These are phyloP conservation scores for Aspergillus luchuensis DNA, from an alignment of 2,329 filamentous ascomycete species.

Conservation along the genomic window DNA sequence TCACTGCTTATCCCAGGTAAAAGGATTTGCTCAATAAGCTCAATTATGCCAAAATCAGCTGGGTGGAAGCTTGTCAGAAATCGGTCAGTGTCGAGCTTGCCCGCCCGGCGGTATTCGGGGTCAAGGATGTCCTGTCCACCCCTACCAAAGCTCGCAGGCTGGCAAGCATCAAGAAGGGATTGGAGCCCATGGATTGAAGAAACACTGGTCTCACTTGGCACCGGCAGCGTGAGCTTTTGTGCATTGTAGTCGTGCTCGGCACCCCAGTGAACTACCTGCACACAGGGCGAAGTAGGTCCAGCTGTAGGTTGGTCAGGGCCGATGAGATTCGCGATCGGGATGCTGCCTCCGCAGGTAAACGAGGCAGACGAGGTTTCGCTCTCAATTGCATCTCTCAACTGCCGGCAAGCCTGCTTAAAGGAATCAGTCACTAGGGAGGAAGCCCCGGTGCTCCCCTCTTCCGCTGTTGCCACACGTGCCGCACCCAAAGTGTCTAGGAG, in stretches of 20 bases:
- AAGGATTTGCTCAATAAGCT: constrained; percentile 52
- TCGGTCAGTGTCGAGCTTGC: constrained; percentile 49
- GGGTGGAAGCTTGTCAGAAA: constrained; percentile 58
- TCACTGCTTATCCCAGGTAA: constrained; percentile 34
- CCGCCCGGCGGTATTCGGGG: constrained; percentile 56
- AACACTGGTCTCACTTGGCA: background rate
- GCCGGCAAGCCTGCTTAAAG: background rate
- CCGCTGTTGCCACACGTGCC: background rate
- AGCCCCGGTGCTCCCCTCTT: background rate
- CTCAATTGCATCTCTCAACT: background rate
- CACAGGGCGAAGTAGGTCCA: background rate
- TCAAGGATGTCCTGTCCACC: constrained; percentile 53
- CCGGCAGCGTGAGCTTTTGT: background rate
- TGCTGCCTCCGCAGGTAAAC: background rate
- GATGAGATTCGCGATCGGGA: background rate
- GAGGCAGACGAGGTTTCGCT: background rate
- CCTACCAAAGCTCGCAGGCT: constrained; percentile 54
- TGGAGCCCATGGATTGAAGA: background rate
- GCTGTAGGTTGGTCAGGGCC: background rate
- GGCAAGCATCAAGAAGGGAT: constrained; percentile 36
- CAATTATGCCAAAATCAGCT: constrained; percentile 55
- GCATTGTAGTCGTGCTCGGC: background rate
- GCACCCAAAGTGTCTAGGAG: background rate
- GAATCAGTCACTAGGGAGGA: background rate
- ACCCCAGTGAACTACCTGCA: background rate